Evolutionary conservation across 1,284 basidiomycete genomes (phyloP).

Genomic region (Meira miltonrushii): DNA sequence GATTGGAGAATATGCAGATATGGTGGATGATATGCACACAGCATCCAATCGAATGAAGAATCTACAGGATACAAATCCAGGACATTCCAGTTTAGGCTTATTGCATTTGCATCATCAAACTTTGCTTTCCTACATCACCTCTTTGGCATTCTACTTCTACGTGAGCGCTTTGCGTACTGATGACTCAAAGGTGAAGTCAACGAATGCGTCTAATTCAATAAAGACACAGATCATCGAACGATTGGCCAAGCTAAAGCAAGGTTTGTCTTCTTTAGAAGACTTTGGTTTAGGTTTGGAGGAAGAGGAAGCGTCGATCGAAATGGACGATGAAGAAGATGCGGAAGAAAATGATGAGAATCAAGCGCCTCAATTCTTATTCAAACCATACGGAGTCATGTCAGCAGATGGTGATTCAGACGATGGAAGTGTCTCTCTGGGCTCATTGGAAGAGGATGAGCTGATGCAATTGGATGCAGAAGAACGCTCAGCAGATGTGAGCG

Average conservation of each 20-base stretch:
- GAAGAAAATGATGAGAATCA: slow-evolving; percentile 15
- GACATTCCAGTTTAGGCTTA: slow-evolving; percentile 57
- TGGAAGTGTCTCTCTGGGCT: slow-evolving; percentile 21
- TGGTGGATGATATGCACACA: slow-evolving; percentile 59
- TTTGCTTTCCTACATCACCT: slow-evolving; percentile 80
- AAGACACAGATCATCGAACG: slow-evolving; percentile 68
- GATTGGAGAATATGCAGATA: slow-evolving; percentile 57
- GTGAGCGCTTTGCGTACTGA: slow-evolving; percentile 61
- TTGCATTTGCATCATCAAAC: slow-evolving; percentile 69
- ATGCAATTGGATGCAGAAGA: slow-evolving; percentile 27
- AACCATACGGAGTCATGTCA: neutral
- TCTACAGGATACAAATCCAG: neutral
- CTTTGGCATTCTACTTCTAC: slow-evolving; percentile 87
- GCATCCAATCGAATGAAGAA: slow-evolving; percentile 60
- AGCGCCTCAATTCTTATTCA: slow-evolving; percentile 9
- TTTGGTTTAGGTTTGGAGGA: slow-evolving; percentile 30
- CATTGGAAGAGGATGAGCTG: slow-evolving; percentile 40
- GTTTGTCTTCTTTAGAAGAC: slow-evolving; percentile 64
- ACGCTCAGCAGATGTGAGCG: slow-evolving; percentile 14
- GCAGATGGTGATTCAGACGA: slow-evolving; percentile 18
- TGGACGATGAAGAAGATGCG: slow-evolving; percentile 21
- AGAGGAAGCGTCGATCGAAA: slow-evolving; percentile 14
- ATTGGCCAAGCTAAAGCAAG: slow-evolving; percentile 77
- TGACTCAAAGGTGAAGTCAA: slow-evolving; percentile 33
- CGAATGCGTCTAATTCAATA: slow-evolving; percentile 24